Conservation (phyloP, 805 yeast genomes). For the Metschnikowia lunata region DNA sequence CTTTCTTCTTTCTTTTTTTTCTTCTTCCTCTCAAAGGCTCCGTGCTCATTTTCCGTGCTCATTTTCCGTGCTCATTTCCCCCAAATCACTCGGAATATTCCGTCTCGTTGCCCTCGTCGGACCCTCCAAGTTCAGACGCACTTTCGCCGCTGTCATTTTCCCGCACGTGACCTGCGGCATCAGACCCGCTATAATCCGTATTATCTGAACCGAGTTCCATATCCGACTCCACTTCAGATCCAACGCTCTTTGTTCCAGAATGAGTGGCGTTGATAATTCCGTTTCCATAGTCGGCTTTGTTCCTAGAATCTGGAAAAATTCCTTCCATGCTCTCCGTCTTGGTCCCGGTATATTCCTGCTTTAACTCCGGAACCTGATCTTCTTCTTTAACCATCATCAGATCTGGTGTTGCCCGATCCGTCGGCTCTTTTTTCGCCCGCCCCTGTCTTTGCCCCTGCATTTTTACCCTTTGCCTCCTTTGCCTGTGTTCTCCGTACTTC, state of each 20-base stretch:
- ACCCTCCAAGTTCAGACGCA: neutral
- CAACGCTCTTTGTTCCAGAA: no score
- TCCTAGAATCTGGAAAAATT: no score
- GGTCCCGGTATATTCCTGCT: neutral
- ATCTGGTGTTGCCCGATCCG: no score
- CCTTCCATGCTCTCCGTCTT: neutral
- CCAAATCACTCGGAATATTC: constrained; percentile 12
- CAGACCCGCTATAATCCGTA: constrained; percentile 4
- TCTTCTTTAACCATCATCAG: neutral
- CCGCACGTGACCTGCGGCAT: constrained; percentile 6
- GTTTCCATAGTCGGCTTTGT: no score
- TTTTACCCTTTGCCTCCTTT: neutral
- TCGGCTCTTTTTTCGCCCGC: neutral
- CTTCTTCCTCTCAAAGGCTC: no score
- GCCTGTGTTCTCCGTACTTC: constrained; percentile 4
- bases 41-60: no score
- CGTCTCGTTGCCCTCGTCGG: constrained; percentile 11
- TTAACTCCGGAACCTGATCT: neutral
- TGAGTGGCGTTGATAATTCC: no score
- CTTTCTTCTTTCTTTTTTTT: no score
- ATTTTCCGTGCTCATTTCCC: no score
- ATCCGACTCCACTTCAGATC: no score
- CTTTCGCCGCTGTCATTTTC: neutral
- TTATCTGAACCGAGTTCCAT: no score
- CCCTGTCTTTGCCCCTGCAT: neutral